These are phyloP conservation scores for Eudorina sp. DNA, from an alignment of 139 green algal genomes.

Conservation along the genomic window DNA sequence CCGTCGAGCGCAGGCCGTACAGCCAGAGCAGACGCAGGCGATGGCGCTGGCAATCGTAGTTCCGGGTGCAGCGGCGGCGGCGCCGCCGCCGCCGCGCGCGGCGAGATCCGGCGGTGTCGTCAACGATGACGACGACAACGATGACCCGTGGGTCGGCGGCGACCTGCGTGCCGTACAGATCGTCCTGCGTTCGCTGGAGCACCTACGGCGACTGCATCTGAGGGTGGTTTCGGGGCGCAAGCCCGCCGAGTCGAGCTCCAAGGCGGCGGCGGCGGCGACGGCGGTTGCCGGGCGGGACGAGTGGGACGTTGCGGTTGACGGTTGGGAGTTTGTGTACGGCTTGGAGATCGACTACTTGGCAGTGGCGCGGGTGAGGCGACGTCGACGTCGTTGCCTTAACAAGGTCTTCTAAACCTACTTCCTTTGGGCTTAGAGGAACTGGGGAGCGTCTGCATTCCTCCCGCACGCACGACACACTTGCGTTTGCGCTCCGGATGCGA, in stretches of 20 bases:
- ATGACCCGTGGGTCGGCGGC: background rate
- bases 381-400: too few relatives aligned
- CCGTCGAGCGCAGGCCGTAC: too few relatives aligned
- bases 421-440: too few relatives aligned
- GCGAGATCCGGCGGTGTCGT: background rate
- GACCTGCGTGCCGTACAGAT: constrained; percentile 65
- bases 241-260: background rate
- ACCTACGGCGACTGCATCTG: constrained; percentile 62
- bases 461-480: too few relatives aligned
- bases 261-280: background rate
- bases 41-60: too few relatives aligned
- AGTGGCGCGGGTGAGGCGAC: constrained; percentile 73
- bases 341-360: constrained; percentile 82
- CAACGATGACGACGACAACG: too few relatives aligned
- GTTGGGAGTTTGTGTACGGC: constrained; percentile 78
- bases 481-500: too few relatives aligned
- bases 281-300: background rate
- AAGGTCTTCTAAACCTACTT: too few relatives aligned
- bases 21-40: background rate
- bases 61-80: background rate
- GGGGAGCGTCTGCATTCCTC: too few relatives aligned
- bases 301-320: constrained; percentile 13
- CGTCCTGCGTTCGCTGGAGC: constrained; percentile 71
- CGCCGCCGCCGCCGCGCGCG: background rate
- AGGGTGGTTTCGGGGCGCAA: constrained; percentile 46